These are phyloP conservation scores for Calonectria montana DNA, from an alignment of 2,329 filamentous ascomycete species.

Conservation along the genomic window DNA sequence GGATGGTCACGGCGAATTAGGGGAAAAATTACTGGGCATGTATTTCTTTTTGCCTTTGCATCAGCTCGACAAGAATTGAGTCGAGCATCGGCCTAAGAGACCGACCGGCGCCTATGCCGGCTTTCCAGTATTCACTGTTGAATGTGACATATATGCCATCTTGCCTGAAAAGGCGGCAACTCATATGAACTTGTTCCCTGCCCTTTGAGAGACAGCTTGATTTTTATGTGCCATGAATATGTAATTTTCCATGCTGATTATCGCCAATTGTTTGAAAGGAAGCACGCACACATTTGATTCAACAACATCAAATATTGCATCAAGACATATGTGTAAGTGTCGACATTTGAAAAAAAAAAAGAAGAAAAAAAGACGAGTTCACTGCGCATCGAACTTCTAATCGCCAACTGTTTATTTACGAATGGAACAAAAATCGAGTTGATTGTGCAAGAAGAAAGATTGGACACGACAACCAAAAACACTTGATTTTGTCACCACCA, in stretches of 20 bases:
- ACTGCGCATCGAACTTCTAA: not conserved
- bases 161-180: slow-evolving; percentile 34
- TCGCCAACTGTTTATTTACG: not conserved
- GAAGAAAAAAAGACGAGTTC: too few species aligned
- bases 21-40: slow-evolving; percentile 52
- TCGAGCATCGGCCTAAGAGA: slow-evolving; percentile 78
- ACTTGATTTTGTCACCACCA: not conserved
- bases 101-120: slow-evolving; percentile 76
- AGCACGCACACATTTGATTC: not conserved
- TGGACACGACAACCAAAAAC: not conserved
- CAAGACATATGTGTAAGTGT: not conserved
- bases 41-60: slow-evolving; percentile 59
- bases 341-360: not conserved
- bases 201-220: not conserved
- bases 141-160: slow-evolving; percentile 53
- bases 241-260: not conserved
- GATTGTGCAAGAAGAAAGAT: not conserved
- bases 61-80: slow-evolving; percentile 66
- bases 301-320: not conserved
- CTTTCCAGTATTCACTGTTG: slow-evolving; percentile 58
- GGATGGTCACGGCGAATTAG: slow-evolving; percentile 56
- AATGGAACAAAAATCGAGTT: not conserved
- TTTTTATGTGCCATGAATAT: not conserved
- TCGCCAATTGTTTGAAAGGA: not conserved
- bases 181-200: slow-evolving; percentile 24